Conservation (phyloP, 2,329 filamentous ascomycete species). For the Aspergillus sp. region DNA sequence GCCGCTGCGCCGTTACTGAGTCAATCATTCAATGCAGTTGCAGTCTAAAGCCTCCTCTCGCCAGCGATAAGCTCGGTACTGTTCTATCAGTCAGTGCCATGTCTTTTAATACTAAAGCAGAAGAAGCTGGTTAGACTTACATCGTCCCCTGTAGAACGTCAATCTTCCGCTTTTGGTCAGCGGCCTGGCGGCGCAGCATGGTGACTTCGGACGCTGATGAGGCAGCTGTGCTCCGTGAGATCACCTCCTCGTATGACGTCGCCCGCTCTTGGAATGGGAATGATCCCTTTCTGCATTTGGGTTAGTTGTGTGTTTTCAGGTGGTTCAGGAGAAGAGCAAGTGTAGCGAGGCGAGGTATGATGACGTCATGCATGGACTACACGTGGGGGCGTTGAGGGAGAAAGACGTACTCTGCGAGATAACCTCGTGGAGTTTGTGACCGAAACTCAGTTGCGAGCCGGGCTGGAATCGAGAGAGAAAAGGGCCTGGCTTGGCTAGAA, state of each 20-base stretch:
- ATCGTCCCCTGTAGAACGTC: not conserved
- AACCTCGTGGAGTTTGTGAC: not conserved
- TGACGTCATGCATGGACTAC: not conserved
- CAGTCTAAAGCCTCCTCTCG: not conserved
- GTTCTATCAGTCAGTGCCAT: not conserved
- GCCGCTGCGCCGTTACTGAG: no score
- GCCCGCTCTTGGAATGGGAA: not conserved
- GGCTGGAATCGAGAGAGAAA: constrained; percentile 1
- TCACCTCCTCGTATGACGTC: not conserved
- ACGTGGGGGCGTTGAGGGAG: not conserved
- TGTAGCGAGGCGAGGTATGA: not conserved
- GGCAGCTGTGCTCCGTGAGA: not conserved
- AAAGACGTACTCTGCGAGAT: constrained; percentile 2
- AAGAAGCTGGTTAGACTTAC: not conserved
- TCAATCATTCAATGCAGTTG: not conserved
- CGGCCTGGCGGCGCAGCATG: not conserved
- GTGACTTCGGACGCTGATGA: not conserved
- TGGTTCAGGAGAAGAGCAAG: not conserved
- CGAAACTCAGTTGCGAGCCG: not conserved
- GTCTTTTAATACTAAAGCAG: no score
- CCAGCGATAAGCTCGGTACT: not conserved
- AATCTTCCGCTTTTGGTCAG: not conserved
- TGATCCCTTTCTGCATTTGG: not conserved
- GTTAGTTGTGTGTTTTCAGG: not conserved
- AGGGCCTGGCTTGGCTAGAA: not conserved